Base-by-base conservation (phyloP, 768 basidiomycete species). In the Fomitopsis pulvina region DNA sequence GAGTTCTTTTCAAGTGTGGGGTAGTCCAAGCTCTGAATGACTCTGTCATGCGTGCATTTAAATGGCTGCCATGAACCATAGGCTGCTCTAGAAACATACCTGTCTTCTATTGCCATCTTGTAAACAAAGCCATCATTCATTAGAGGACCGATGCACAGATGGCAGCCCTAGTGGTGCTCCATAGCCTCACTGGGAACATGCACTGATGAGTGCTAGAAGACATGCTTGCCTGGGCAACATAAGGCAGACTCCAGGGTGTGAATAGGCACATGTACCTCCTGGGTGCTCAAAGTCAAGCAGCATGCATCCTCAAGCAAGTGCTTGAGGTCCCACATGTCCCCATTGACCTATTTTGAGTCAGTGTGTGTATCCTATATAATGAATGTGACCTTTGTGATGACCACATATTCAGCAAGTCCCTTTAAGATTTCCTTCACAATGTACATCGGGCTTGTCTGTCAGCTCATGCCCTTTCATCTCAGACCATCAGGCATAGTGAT, bases 201-300 rank as follows among this genome's bases (percentile, higher is more conserved):
- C 0, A 96, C 96, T 22, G 94, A 96, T 14, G 96, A 98, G 67
- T 98, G 96, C 96, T 96, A 99, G 75, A 98, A 99, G 6, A 99
- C 96, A 60, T 85, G 86, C 68, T 97, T 93, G 52, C 95, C 93
- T 84, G 67, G n/a, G 10, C 20, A 43, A 20, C 9, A 41, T 41
- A 47, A 42, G 45, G 21, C 30, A n/a, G 45, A 37, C 37, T 14
- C 38, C 38, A 42, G 25, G n/a, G 42, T 32, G 28, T n/a, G n/a
- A n/a, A n/a, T n/a, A n/a, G n/a, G n/a, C n/a, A n/a, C n/a, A 52
- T 66, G 26, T 48, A 83, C 91, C 92, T 72, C 94, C 92, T 2
- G 85, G 81, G 60, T 92, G 77, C 40, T 98, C 93, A 62, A 98
- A 99, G 67, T 95, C 90, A 42, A 98, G 74, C n/a, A 99, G 63